Percentiles rank a stretch among this genome's conserved stretches.
Evolutionary conservation across 352 stramenopile species (phyloP).

Genomic region (Phytophthora syringae): DNA sequence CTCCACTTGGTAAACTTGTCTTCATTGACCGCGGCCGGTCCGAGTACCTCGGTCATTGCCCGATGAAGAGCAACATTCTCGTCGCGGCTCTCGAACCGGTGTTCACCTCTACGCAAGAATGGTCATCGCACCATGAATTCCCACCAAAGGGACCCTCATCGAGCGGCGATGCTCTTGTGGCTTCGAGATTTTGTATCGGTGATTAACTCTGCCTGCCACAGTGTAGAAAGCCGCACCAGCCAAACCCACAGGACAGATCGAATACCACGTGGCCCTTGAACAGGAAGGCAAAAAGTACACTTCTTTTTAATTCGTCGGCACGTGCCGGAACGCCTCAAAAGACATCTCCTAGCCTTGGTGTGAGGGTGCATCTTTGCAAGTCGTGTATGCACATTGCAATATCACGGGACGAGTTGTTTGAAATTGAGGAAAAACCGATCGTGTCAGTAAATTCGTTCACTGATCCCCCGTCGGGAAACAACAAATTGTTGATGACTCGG

Average conservation of each 20-base stretch:
- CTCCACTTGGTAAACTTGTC: slow-evolving; percentile 10
- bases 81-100: slow-evolving; percentile 1
- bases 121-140: slow-evolving; percentile 36
- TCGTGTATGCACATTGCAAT: slow-evolving; percentile 21
- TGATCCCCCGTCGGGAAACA: not conserved
- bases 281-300: slow-evolving; percentile 30
- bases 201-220: not conserved
- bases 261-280: slow-evolving; percentile 31
- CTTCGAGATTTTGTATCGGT: not conserved
- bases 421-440: not conserved
- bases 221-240: slow-evolving; percentile 10
- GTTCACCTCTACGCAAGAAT: slow-evolving; percentile 24
- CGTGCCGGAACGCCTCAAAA: slow-evolving; percentile 37
- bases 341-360: slow-evolving; percentile 22
- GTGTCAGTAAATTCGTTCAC: not conserved
- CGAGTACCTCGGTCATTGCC: slow-evolving; percentile 15
- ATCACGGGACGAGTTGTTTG: slow-evolving; percentile 22
- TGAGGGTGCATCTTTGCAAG: slow-evolving; percentile 2
- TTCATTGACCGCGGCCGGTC: slow-evolving; percentile 11
- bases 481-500: slow-evolving; percentile 1
- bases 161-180: not conserved
- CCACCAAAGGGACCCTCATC: slow-evolving; percentile 3
- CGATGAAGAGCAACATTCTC: slow-evolving; percentile 9
- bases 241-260: slow-evolving; percentile 19
- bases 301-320: slow-evolving; percentile 13